Evolutionary conservation across 2,329 filamentous ascomycete genomes (phyloP), one percentile per base, ranked within the genome.

Genomic region (Exutisphaerella laricina): DNA sequence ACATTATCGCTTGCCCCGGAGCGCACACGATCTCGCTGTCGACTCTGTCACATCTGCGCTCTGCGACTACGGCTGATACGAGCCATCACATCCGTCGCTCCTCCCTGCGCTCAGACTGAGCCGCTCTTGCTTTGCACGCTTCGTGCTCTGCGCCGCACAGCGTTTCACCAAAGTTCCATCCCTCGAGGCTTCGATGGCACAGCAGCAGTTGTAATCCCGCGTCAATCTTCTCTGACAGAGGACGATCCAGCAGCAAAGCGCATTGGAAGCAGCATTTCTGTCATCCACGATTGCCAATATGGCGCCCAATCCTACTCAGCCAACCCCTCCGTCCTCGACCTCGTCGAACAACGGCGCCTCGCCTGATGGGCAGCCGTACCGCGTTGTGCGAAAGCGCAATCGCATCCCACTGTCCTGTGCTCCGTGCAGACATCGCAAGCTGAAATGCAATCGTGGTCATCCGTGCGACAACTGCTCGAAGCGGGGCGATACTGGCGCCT

Each of bases 381-480:
- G 87, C 56, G 83, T 96, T 38, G 85, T 96, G 46, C 82, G 90
- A 54, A 94, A 94, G 71, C 80, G 90, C 63, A 96, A 97, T 61
- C 77, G 90, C 46, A 83, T 96, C 12, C 90, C 90, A 34, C 73
- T 97, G 37, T 96, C 88, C 59, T 97, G 90, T 65, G 86, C 83
- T 54, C 87, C 89, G 22, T 97, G 90, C 66, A 78, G 90, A 61
- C 85, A 89, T 58, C 82, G 89, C 70, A 97, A 97, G 86, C 78
- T 92, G 66, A 96, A 96, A 78, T 97, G 90, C 71, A 94, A 97
- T 66, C 82, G 92, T 60, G 81, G 79, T 50, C 80, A 88, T 53
- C 90, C 90, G 43, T 97, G 88, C 69, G 88, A 92, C 68, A 97
- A 97, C 63, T 97, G 90, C 66, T 80, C 87, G 46, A 95, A 94